A percentile compares a stretch with the other conserved stretches of the same genome.
These are phyloP conservation scores for Scedosporium aurantiacum DNA, from an alignment of 2,329 filamentous ascomycete species.

Conservation along the genomic window DNA sequence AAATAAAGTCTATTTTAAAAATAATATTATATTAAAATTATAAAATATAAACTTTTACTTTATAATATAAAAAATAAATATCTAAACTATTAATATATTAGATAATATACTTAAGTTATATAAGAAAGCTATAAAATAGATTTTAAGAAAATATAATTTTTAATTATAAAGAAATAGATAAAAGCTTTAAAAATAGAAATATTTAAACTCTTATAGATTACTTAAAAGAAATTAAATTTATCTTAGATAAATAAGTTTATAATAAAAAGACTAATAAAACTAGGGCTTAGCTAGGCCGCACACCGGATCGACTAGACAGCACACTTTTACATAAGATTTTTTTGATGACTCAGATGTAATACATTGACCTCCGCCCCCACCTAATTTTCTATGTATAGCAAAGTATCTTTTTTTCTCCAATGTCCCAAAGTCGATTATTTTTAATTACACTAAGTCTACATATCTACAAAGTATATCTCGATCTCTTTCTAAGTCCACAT, in stretches of 20 bases:
- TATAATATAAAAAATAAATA: background rate
- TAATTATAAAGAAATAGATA: background rate
- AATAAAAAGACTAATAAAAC: slow-evolving; percentile 1
- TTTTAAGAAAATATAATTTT: background rate
- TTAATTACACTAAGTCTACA: no score
- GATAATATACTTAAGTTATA: background rate
- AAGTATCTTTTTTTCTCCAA: no score
- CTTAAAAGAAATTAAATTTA: background rate
- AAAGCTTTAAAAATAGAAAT: background rate
- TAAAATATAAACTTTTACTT: background rate
- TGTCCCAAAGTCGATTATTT: no score
- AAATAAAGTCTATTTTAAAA: no score
- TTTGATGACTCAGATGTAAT: no score
- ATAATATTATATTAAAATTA: background rate
- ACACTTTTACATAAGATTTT: no score
- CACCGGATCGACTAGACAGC: no score
- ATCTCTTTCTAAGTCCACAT: no score
- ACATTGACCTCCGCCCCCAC: no score
- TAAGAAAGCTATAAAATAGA: background rate
- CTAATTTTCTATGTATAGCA: no score
- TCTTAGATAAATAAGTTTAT: background rate
- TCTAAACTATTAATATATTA: background rate
- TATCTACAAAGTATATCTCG: no score
- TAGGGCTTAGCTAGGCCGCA: no score
- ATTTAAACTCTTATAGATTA: background rate